Evolutionary conservation across 1,284 basidiomycete genomes (phyloP).

Genomic region (Naganishia sp.): DNA sequence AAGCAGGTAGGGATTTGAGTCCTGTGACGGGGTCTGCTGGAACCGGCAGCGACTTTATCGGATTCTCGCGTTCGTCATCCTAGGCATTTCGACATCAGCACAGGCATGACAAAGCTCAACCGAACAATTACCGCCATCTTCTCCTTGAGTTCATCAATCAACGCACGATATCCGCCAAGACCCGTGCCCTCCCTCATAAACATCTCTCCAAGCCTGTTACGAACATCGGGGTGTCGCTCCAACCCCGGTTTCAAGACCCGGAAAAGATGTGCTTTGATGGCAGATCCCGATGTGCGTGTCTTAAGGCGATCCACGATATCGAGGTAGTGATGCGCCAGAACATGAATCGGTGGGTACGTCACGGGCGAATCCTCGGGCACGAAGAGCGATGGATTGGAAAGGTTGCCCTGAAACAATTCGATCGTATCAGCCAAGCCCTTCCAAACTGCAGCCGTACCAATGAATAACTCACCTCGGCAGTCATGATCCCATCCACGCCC

Average conservation of each 20-base stretch:
- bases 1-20: constrained; percentile 68
- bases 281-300: constrained; percentile 71
- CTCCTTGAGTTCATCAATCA: constrained; percentile 68
- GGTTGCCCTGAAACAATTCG: constrained; percentile 62
- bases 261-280: constrained; percentile 90
- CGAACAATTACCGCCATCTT: constrained; percentile 63
- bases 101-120: background rate
- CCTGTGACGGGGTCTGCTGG: constrained; percentile 46
- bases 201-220: constrained; percentile 44
- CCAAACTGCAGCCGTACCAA: background rate
- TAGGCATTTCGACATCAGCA: constrained; percentile 1
- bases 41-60: constrained; percentile 57
- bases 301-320: constrained; percentile 71
- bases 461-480: constrained; percentile 64
- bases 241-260: constrained; percentile 83
- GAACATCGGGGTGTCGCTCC: constrained; percentile 56
- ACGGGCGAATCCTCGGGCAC: constrained; percentile 52
- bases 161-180: constrained; percentile 61
- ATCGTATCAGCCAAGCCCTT: background rate
- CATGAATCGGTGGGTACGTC: constrained; percentile 63
- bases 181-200: constrained; percentile 36
- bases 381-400: constrained; percentile 91
- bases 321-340: constrained; percentile 82
- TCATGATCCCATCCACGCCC: constrained; percentile 90
- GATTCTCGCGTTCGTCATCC: constrained; percentile 55